These are phyloP conservation scores for Vaccinium darrowii DNA, from an alignment of 148 eudicot genomes.

Conservation along the genomic window DNA sequence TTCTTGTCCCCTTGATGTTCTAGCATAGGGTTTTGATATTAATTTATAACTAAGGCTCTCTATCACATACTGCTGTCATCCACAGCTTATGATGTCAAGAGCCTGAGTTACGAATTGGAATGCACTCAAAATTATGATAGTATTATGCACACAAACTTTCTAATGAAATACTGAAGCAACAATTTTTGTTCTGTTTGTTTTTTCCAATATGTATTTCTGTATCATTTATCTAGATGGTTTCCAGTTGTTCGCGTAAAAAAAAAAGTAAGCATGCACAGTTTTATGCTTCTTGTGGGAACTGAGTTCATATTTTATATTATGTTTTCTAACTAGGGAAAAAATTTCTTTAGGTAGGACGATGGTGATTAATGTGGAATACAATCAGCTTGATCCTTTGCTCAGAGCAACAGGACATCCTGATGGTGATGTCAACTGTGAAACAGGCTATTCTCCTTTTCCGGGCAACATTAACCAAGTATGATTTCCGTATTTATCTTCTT, in stretches of 20 bases:
- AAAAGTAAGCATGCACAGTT: not conserved
- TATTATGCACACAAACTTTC: not conserved
- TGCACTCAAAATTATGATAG: not conserved
- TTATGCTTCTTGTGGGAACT: not conserved
- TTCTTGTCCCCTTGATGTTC: not conserved
- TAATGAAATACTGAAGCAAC: not conserved
- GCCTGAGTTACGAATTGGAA: not conserved
- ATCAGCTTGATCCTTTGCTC: constrained; percentile 96
- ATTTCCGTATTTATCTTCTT: constrained; percentile 1
- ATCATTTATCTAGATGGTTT: not conserved
- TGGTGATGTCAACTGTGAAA: constrained; percentile 89
- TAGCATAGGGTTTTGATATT: not conserved
- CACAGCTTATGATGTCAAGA: not conserved
- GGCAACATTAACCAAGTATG: constrained; percentile 96
- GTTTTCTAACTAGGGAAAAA: constrained; percentile 17
- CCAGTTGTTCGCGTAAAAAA: not conserved
- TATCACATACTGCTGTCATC: not conserved
- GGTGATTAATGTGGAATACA: constrained; percentile 99
- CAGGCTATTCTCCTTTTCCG: constrained; percentile 96
- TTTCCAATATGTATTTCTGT: not conserved
- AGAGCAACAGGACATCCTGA: constrained; percentile 87
- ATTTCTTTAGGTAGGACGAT: constrained; percentile 68
- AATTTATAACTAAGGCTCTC: not conserved
- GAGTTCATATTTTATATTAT: not conserved
- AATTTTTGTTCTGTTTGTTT: not conserved